These are phyloP conservation scores for Diaporthe vexans DNA, from an alignment of 2,329 filamentous ascomycete species.

Conservation along the genomic window DNA sequence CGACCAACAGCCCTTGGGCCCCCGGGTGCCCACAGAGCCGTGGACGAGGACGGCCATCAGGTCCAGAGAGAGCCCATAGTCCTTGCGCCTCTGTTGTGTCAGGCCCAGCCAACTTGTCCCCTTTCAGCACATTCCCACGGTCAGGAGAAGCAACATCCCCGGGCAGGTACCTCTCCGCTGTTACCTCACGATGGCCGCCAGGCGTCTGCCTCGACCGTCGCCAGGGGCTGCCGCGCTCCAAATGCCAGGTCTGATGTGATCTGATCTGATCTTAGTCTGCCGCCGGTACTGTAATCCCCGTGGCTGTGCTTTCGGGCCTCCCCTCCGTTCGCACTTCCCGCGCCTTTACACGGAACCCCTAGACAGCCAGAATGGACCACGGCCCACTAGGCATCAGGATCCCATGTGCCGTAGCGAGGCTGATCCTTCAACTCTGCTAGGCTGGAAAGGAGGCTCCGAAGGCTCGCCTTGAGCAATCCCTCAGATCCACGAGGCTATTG, in stretches of 20 bases:
- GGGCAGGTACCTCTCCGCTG: background rate
- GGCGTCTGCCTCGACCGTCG: conserved; percentile 11
- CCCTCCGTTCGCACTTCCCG: conserved; percentile 11
- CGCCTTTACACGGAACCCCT: conserved; percentile 21
- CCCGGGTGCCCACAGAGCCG: background rate
- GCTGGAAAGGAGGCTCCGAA: conserved; percentile 34
- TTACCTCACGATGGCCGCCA: conserved; percentile 14
- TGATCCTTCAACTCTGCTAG: conserved; percentile 40
- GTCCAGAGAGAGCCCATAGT: background rate
- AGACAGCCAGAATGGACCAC: conserved; percentile 31
- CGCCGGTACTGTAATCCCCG: conserved; percentile 34
- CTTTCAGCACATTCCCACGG: background rate
- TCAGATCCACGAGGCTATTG: conserved; percentile 15
- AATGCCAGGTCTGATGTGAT: conserved; percentile 19
- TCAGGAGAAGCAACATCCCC: background rate
- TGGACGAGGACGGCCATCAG: background rate
- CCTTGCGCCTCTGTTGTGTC: conserved; percentile 12
- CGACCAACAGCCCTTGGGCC: conserved; percentile 10
- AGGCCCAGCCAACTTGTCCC: background rate
- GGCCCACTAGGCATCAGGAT: conserved; percentile 41
- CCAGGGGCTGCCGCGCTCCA: conserved; percentile 10
- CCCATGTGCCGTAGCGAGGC: conserved; percentile 40
- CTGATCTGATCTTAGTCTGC: conserved; percentile 33
- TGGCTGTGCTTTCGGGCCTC: conserved; percentile 40
- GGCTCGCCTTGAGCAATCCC: conserved; percentile 11